Base-by-base conservation (phyloP, 148 eudicot genomes). In the Cornus kousa region DNA sequence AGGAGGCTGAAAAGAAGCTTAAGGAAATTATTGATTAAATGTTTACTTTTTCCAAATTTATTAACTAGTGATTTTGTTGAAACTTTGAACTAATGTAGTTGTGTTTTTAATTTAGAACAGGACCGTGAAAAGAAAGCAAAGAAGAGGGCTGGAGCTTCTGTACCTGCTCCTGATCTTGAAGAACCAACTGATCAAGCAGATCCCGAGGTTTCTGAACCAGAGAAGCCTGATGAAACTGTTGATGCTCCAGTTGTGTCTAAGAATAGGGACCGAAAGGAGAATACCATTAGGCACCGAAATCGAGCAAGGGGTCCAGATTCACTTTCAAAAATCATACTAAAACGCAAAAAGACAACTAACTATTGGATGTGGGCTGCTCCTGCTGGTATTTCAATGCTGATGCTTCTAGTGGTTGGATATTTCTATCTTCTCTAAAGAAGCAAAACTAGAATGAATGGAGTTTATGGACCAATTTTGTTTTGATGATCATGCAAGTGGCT, bases 1-100 rank as follows among this genome's bases (percentile, higher is more conserved):
- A 93, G 85, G 97, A 95, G 83, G 97, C 99, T 73, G 98, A 93
- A 77, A 93, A 93, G 92, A 95, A 93, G 88, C 90, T 82, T 32
- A 95, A 91, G 97, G 99, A 62, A 87, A 71, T 40, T 85, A n/a
- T 17, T 83, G 5, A 31, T 64, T 22, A 17, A n/a, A 6, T 62
- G 12, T 65, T 12, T 16, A 32, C 16, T 22, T 1, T 10, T 33
- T 53, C 64, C 66, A 62, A 1, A 62, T 62, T 62, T 62, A 7
- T 62, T 53, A 11, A 53, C 19, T 11, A 2, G 19, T 53, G 19
- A 17, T 62, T 20, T 20, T 62, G 8, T 20, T 19, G 4, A 24
- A 62, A 57, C 19, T 19, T 59, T 71, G 17, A 50, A 68, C 78
- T 50, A 67, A 74, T 72, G 16, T 59, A 10, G 19, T 67, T 76